Conservation (phyloP, 164 flowering plant species). For the Litsea cubeba region DNA sequence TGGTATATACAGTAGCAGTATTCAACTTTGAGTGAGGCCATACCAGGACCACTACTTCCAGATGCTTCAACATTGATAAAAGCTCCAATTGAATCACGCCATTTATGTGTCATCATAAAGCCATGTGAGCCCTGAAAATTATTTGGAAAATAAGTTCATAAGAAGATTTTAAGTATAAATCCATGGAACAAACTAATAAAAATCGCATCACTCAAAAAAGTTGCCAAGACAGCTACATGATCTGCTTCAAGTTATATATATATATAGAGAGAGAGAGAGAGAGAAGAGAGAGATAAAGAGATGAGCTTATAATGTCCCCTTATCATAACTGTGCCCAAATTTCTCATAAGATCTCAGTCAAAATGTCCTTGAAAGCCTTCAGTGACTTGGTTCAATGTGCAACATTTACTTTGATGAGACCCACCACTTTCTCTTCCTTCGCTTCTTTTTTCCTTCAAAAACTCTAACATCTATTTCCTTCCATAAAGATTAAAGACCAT, state of each 20-base stretch:
- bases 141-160: neutral
- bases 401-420: no score
- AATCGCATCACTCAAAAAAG: neutral
- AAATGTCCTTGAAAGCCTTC: no score
- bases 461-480: no score
- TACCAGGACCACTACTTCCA: constrained; percentile 91
- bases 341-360: no score
- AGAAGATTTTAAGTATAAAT: neutral
- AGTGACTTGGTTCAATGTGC: no score
- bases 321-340: no score
- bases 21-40: neutral
- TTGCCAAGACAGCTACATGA: neutral
- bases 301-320: no score
- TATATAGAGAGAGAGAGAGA: no score
- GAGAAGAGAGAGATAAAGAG: neutral
- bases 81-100: constrained; percentile 89
- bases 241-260: neutral
- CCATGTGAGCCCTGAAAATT: constrained; percentile 88
- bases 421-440: no score
- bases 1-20: neutral
- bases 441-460: no score
- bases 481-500: no score
- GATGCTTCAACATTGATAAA: constrained; percentile 92
- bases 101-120: constrained; percentile 74
- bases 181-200: neutral